Base-by-base conservation (phyloP, 2,329 filamentous ascomycete species). In the Diaporthe sp. region DNA sequence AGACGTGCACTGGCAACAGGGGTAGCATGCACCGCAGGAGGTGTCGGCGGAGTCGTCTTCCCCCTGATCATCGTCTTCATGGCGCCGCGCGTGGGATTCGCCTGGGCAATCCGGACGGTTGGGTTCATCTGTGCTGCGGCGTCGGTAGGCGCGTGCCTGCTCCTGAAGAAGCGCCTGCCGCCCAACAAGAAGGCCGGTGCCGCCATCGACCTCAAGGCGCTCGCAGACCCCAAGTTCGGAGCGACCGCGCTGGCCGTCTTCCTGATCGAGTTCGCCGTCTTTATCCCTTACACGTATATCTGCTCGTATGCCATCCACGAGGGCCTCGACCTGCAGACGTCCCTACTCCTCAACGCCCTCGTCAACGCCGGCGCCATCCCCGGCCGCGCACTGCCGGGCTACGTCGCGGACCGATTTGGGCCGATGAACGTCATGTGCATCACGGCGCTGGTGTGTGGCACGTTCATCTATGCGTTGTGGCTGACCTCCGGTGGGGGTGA, bases 361-460 rank as follows among this genome's bases (percentile, higher is more conserved):
- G 88, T 98, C 81, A 98, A 98, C 81, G 94, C 92, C 0, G 94
- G 92, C 12, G 95, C 93, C 0, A 92, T 94, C 73, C 84, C 98
- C 17, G 96, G 96, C 3, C 92, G 96, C 51, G 92, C 92, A 81
- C 85, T 96, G 1, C 94, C 95, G 0, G 96, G 96, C 0, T 94
- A 93, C 81, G 89, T 94, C 77, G 93, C 94, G 2, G 96, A 98
- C 82, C 89, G 89, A 58, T 86, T 96, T n/a, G 96, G 96, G 0
- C 91, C 95, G 1, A 98, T 94, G 86, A 98, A 98, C 81, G 91
- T 92, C 42, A 94, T 96, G 85, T 91, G 98, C 76, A 84, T 92
- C n/a, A 92, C 93, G 0, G 88, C 94, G 13, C 82, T 89, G 2
- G 84, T 95, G 4, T 88, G 87, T 17, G 81, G 89, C 69, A 84